Percentiles rank a stretch among this genome's conserved stretches.
These are phyloP conservation scores for Cercophora scortea DNA, from an alignment of 495 filamentous ascomycete genomes.

Conservation along the genomic window DNA sequence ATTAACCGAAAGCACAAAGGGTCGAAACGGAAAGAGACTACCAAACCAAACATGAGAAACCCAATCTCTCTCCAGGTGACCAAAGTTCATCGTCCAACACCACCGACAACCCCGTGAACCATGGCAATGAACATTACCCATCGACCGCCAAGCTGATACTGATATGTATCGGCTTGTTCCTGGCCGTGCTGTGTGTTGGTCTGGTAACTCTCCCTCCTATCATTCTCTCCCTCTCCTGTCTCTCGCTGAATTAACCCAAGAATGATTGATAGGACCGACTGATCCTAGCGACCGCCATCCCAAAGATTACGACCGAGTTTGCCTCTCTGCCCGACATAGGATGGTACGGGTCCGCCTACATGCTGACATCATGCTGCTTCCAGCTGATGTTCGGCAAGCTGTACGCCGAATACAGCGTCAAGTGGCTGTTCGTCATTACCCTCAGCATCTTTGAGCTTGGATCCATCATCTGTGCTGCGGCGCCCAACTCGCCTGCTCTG, in stretches of 20 bases:
- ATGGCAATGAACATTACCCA: background rate
- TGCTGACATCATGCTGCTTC: constrained; percentile 36
- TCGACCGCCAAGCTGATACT: background rate
- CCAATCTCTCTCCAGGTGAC: background rate
- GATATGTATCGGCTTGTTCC: background rate
- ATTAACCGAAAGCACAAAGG: no score
- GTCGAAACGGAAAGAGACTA: no score
- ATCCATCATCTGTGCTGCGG: constrained; percentile 41
- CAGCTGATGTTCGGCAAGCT: constrained; percentile 39
- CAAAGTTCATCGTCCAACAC: background rate
- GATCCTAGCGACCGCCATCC: constrained; percentile 32
- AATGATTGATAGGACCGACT: constrained; percentile 14
- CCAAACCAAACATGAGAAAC: no score
- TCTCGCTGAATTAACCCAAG: background rate
- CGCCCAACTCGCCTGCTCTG: constrained; percentile 34
- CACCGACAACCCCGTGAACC: background rate
- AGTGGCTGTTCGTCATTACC: constrained; percentile 25
- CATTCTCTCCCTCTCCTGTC: background rate
- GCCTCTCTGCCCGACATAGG: constrained; percentile 15
- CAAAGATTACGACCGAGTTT: constrained; percentile 32
- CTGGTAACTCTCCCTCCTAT: background rate
- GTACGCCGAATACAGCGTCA: constrained; percentile 33
- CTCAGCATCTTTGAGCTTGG: constrained; percentile 30
- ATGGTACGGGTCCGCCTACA: constrained; percentile 36
- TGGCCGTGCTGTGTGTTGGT: background rate